These are phyloP conservation scores for Yamadazyma siamensis DNA, from an alignment of 1,139 yeast species.

Conservation along the genomic window DNA sequence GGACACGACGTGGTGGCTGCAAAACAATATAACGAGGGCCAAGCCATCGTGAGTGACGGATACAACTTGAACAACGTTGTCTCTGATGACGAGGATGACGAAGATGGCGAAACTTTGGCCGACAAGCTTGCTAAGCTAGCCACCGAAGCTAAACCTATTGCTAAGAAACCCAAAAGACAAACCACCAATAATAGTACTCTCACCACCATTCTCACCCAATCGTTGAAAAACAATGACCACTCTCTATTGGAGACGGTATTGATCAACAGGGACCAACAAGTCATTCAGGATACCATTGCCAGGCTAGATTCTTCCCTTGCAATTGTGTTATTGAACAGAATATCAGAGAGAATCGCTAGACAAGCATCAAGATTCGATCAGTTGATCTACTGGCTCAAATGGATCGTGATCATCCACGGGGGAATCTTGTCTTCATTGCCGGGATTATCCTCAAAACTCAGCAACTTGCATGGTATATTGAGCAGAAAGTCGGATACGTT, in stretches of 20 bases:
- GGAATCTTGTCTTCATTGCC: conserved; percentile 70
- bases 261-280: conserved; percentile 66
- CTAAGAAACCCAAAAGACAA: conserved; percentile 21
- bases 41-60: conserved; percentile 64
- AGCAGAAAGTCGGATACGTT: conserved; percentile 70
- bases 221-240: conserved; percentile 70
- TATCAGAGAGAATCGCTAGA: conserved; percentile 81
- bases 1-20: conserved; percentile 76
- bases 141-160: conserved; percentile 25
- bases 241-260: conserved; percentile 76
- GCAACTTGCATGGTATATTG: conserved; percentile 75
- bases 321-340: conserved; percentile 69
- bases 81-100: conserved; percentile 39
- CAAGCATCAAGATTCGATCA: conserved; percentile 63
- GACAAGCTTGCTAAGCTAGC: conserved; percentile 52
- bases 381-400: conserved; percentile 85
- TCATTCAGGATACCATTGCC: conserved; percentile 69
- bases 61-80: conserved; percentile 56
- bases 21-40: conserved; percentile 64
- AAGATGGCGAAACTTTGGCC: conserved; percentile 48
- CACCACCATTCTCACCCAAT: conserved; percentile 65
- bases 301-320: conserved; percentile 72
- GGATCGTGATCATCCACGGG: conserved; percentile 91
- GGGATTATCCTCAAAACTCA: conserved; percentile 61
- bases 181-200: conserved; percentile 46